Evolutionary conservation across 129 eudicot genomes (phyloP).

Genomic region (Calendula officinalis): DNA sequence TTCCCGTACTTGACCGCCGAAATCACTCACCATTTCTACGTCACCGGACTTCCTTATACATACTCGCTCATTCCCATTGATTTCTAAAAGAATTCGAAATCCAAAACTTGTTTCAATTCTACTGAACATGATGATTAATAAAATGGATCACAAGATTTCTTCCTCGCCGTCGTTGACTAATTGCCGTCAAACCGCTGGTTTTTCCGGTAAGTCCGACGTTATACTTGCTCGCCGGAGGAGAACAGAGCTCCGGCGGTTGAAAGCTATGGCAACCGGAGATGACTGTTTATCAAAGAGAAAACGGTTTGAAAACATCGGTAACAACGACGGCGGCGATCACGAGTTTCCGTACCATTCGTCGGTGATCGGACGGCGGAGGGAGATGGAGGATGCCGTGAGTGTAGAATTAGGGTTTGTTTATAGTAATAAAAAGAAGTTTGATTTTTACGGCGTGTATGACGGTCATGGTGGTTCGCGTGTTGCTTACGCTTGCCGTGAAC

Average conservation of each 20-base stretch:
- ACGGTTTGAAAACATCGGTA: background rate
- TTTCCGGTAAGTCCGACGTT: conserved; percentile 6
- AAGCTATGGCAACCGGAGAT: conserved; percentile 15
- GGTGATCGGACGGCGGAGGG: conserved; percentile 56
- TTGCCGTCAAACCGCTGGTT: conserved; percentile 16
- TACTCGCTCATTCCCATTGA: background rate
- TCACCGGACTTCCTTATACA: conserved; percentile 12
- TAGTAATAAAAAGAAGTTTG: conserved; percentile 10
- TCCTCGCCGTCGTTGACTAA: background rate
- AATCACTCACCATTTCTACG: conserved; percentile 15
- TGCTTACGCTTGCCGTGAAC: conserved; percentile 42
- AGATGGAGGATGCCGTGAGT: conserved; percentile 69
- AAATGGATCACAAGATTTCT: conserved; percentile 19
- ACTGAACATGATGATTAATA: conserved; percentile 25
- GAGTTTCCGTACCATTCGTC: conserved; percentile 31
- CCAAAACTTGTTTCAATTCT: no score
- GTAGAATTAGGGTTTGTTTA: conserved; percentile 31
- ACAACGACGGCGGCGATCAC: background rate
- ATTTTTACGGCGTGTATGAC: conserved; percentile 64
- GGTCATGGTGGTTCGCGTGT: conserved; percentile 73
- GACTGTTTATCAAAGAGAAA: conserved; percentile 6
- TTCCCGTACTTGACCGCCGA: conserved; percentile 48
- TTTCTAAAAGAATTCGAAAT: background rate
- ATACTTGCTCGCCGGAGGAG: conserved; percentile 19
- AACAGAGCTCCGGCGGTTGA: conserved; percentile 30